A percentile compares a stretch with the other conserved stretches of the same genome.
Conservation (phyloP, 352 stramenopile species). For the Pythium folliculosum region DNA sequence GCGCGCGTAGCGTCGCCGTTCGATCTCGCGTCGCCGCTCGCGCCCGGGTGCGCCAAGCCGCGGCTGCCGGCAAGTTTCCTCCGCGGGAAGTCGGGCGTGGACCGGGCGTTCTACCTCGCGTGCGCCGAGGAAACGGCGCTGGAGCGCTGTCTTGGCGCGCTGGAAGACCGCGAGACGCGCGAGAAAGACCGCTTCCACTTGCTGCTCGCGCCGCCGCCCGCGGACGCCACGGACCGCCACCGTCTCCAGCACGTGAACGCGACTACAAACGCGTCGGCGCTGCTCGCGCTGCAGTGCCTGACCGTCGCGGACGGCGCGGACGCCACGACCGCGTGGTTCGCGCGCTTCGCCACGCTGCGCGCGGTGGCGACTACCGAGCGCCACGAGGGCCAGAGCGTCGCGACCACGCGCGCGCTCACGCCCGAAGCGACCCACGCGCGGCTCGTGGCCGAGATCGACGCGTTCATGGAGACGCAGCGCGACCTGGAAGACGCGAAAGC, state of each 20-base stretch:
- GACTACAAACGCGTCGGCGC: conserved; percentile 42
- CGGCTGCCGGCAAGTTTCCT: conserved; percentile 46
- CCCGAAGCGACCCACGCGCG: conserved; percentile 35
- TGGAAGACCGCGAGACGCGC: conserved; percentile 50
- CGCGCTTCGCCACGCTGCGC: conserved; percentile 54
- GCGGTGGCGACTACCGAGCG: conserved; percentile 29
- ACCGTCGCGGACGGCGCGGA: conserved; percentile 28
- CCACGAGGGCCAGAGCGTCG: conserved; percentile 9
- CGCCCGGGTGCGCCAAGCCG: conserved; percentile 39
- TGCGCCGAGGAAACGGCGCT: conserved; percentile 38
- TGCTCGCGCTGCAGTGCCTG: conserved; percentile 60
- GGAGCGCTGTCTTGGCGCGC: conserved; percentile 60
- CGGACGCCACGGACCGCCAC: conserved; percentile 53
- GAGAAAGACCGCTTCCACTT: conserved; percentile 36
- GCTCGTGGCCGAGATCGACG: conserved; percentile 40
- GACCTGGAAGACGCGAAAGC: conserved; percentile 22
- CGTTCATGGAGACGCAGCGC: conserved; percentile 29
- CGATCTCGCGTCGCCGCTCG: conserved; percentile 60
- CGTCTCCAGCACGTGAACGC: conserved; percentile 54
- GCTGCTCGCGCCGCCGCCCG: conserved; percentile 43
- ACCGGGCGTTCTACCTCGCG: conserved; percentile 71
- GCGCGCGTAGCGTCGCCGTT: conserved; percentile 40
- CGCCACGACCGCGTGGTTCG: conserved; percentile 45
- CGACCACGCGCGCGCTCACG: conserved; percentile 22
- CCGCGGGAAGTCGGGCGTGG: conserved; percentile 66